Evolutionary conservation across 176 grass and related monocot genomes (phyloP), one percentile per base, ranked within the genome.

Genomic region (Juncus effusus): DNA sequence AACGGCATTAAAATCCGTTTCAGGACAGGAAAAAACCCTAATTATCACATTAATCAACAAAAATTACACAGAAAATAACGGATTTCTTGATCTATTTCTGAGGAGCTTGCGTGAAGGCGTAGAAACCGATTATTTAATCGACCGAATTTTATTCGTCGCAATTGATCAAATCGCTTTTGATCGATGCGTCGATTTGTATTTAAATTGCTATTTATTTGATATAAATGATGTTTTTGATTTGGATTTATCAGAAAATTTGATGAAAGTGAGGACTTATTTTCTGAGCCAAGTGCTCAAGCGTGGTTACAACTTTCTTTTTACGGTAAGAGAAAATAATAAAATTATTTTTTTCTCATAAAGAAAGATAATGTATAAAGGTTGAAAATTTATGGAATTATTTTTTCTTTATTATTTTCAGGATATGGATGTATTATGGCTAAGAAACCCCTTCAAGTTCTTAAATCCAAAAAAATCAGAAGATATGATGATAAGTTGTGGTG

Each of bases 11-110:
- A 64, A 65, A 54, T 64, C 76, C 52, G 82, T 74, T 7, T 83
- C 79, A 5, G 79, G 64, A 36, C 62, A 52, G 63, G 63, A 90
- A 73, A 78, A 61, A 81, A 86, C 76, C 69, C 45, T 86, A 74
- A 83, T 83, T 49, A 51, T 86, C 54, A 71, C 72, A 11, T 54
- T 80, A 74, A 60, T 90, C 41, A 83, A 90, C 73, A 60, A 71
- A 69, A 75, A 79, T 40, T 79, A 83, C 80, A 74, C 84, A 1
- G 57, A 85, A 78, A 50, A 90, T 51, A 82, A 69, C 49, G 81
- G 84, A 61, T 74, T 96, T 72, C 72, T 96, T 9, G 81, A 87
- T 15, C 64, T 90, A 4, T 96, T 87, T 65, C 39, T 90, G n/a
- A 63, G 41, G 64, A 82, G 87, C 68, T 45, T 87, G 73, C 68